phyloP scores from a whole-genome alignment of 1,139 yeast species.

The Spathaspora sp. region DNA sequence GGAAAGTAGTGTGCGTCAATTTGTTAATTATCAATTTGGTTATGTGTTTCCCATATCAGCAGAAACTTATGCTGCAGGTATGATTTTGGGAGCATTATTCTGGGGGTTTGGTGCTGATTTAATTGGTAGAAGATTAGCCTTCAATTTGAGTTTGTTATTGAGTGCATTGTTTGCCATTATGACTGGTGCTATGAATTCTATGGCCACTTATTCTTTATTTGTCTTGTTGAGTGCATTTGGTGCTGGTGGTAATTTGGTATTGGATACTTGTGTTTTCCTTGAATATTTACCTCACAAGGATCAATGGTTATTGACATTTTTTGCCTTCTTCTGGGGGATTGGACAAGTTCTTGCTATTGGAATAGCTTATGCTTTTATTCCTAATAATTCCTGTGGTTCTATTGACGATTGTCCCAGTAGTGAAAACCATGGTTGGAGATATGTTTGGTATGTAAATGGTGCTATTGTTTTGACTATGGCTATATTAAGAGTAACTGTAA shows the following conservation, averaged over 20 bases:
- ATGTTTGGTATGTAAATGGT: conserved; percentile 53
- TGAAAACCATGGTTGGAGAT: conserved; percentile 61
- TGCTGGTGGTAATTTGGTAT: conserved; percentile 61
- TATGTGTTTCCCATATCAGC: conserved; percentile 31
- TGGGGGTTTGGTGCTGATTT: conserved; percentile 63
- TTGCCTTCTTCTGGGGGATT: conserved; percentile 64
- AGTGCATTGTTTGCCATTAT: conserved; percentile 53
- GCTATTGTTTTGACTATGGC: conserved; percentile 53
- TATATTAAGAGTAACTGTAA: conserved; percentile 43
- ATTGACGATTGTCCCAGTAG: conserved; percentile 41
- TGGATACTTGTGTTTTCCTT: conserved; percentile 59
- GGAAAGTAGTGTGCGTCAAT: conserved; percentile 37
- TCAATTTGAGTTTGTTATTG: conserved; percentile 51
- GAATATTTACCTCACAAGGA: conserved; percentile 55
- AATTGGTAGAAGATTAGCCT: conserved; percentile 57
- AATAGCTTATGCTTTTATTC: conserved; percentile 58
- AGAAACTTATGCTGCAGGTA: conserved; percentile 38
- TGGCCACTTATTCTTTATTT: conserved; percentile 50
- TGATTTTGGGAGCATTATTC: conserved; percentile 54
- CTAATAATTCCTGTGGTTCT: conserved; percentile 44
- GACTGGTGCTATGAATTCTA: conserved; percentile 51
- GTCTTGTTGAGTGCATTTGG: conserved; percentile 46
- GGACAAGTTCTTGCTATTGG: conserved; percentile 58
- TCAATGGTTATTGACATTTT: conserved; percentile 54
- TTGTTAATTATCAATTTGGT: conserved; percentile 44